A percentile compares a stretch with the other conserved stretches of the same genome.
These are phyloP conservation scores for Endoconidiophora laricicola DNA, from an alignment of 2,329 filamentous ascomycete genomes.

Conservation along the genomic window DNA sequence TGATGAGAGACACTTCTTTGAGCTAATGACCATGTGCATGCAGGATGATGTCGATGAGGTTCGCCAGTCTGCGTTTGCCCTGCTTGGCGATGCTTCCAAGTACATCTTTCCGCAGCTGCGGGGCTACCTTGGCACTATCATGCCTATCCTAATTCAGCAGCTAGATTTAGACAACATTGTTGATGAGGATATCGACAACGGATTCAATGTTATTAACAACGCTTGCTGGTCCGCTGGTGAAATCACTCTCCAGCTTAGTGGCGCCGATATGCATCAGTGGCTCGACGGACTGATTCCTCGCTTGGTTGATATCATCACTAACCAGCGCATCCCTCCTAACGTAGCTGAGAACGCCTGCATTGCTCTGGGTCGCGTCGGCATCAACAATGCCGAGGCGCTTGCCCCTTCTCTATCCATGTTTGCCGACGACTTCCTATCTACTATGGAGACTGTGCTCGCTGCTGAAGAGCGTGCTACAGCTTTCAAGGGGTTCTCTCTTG, in stretches of 20 bases:
- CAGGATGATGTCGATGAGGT: slow-evolving; percentile 83
- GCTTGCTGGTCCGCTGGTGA: slow-evolving; percentile 95
- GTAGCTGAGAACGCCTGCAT: slow-evolving; percentile 90
- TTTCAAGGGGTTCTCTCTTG: slow-evolving; percentile 73
- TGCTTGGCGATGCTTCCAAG: slow-evolving; percentile 87
- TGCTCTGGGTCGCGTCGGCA: slow-evolving; percentile 71
- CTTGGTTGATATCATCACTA: slow-evolving; percentile 68
- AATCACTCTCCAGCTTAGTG: slow-evolving; percentile 59
- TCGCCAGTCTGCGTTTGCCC: slow-evolving; percentile 84
- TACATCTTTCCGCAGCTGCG: slow-evolving; percentile 75
- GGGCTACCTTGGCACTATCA: slow-evolving; percentile 51
- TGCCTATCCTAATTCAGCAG: slow-evolving; percentile 73
- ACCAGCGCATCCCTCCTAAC: slow-evolving; percentile 69
- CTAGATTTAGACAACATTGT: slow-evolving; percentile 63
- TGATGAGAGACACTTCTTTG: slow-evolving; percentile 73
- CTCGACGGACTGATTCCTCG: slow-evolving; percentile 61
- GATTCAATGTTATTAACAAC: slow-evolving; percentile 92
- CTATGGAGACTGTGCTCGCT: slow-evolving; percentile 70
- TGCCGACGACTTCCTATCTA: slow-evolving; percentile 62
- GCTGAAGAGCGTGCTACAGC: slow-evolving; percentile 91
- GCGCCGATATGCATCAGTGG: slow-evolving; percentile 59
- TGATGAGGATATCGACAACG: slow-evolving; percentile 67
- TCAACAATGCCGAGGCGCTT: slow-evolving; percentile 59
- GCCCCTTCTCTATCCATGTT: slow-evolving; percentile 67
- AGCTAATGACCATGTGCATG: slow-evolving; percentile 82